Evolutionary conservation across 306 rosid species (phyloP), one percentile per base, ranked within the genome.

Genomic region (Cucumis cinereus): DNA sequence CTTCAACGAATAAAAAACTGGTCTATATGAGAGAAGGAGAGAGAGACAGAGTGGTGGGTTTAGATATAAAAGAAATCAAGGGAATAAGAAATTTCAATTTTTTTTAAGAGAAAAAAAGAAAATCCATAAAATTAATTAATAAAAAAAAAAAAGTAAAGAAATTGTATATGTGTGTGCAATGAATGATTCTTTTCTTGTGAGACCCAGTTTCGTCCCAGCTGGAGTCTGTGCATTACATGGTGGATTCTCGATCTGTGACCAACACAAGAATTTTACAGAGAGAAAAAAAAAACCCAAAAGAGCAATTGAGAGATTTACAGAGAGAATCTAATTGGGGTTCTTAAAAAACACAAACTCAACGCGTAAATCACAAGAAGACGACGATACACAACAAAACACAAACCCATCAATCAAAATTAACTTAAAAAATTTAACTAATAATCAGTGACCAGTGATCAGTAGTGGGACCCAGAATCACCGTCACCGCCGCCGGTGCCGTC

Each of bases 141-240:
- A 7, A 8, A 53, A 14, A 36, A 74, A 76, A 26, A 72, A 30
- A 11, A 19, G 26, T 16, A 50, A 45, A 72, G 60, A 72, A 72
- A 43, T 52, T 50, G 47, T 50, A 43, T 28, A 55, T 58, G 43
- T 47, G 68, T 62, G 73, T 76, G 79, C 59, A 76, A 76, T 61
- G 71, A 62, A 61, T 77, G 80, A 77, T 77, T 77, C 80, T 77
- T 77, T 77, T 64, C 80, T 77, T 77, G 75, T 53, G 80, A 77
- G 80, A 77, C 80, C 80, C 75, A 77, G 80, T 66, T 64, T 76
- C 69, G 13, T 50, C 57, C 69, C 80, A 64, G 80, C 80, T 77
- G 64, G 80, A 36, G 40, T 77, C 75, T 66, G 63, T 77, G 80
- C 58, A 77, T 63, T 50, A 60, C 79, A 76, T 43, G 24, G 47